phyloP scores from a whole-genome alignment of 1,284 basidiomycete genomes.

The Moniliophthora roreri region DNA sequence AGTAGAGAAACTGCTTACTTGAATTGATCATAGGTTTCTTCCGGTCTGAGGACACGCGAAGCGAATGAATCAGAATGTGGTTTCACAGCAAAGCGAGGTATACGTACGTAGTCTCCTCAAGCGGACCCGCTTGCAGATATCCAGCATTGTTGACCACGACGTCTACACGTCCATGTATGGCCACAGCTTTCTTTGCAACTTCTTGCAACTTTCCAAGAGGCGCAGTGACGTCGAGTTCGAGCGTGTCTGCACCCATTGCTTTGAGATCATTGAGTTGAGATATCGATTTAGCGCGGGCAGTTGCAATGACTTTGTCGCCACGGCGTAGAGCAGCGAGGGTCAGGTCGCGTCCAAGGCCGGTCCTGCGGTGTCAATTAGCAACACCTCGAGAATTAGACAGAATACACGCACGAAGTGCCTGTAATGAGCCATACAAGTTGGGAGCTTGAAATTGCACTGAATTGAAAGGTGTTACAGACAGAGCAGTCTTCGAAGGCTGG shows the following conservation, averaged over 20 bases:
- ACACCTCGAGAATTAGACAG: background rate
- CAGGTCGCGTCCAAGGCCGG: conserved; percentile 42
- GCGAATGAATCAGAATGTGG: background rate
- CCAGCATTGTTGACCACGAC: conserved; percentile 37
- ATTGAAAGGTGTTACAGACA: too few relatives aligned
- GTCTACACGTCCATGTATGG: conserved; percentile 32
- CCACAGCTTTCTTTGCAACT: conserved; percentile 27
- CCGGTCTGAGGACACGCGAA: conserved; percentile 19
- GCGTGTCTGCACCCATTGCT: conserved; percentile 29
- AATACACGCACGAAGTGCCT: conserved; percentile 25
- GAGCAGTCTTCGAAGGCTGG: too few relatives aligned
- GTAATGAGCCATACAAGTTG: conserved; percentile 29
- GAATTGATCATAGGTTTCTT: conserved; percentile 30
- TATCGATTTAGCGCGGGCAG: conserved; percentile 30
- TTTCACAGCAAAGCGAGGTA: background rate
- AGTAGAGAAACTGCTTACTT: conserved; percentile 27
- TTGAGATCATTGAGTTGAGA: conserved; percentile 30
- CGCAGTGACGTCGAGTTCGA: conserved; percentile 35
- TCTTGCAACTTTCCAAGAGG: conserved; percentile 26
- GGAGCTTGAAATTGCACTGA: background rate
- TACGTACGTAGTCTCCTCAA: conserved; percentile 27
- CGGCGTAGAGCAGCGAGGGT: conserved; percentile 36
- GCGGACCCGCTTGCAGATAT: conserved; percentile 25
- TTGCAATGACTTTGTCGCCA: conserved; percentile 43
- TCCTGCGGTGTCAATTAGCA: conserved; percentile 19